Evolutionary conservation across 2,329 filamentous ascomycete species (phyloP).

Genomic region (Kalmusia sp.): DNA sequence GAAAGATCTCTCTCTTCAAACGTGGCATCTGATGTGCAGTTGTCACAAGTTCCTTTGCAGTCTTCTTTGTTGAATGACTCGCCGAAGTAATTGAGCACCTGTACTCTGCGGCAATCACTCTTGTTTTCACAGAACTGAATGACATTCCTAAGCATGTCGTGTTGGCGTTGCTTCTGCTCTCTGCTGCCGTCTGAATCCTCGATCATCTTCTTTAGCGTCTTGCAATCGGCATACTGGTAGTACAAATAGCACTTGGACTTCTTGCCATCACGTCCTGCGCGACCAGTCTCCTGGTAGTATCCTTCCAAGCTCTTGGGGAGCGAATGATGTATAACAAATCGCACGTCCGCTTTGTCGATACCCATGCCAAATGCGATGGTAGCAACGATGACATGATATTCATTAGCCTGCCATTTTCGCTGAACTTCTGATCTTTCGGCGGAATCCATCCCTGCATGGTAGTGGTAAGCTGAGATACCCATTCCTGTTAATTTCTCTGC

Average conservation of each 20-base stretch:
- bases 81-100: conserved; percentile 93
- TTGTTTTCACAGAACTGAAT: conserved; percentile 89
- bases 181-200: conserved; percentile 75
- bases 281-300: conserved; percentile 97
- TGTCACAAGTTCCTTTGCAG: conserved; percentile 84
- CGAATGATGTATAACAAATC: conserved; percentile 93
- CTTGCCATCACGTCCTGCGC: conserved; percentile 89
- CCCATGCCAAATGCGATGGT: conserved; percentile 99
- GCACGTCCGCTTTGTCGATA: conserved; percentile 97
- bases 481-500: conserved; percentile 71
- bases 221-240: conserved; percentile 81
- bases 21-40: conserved; percentile 75
- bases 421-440: conserved; percentile 76
- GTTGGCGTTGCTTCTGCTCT: conserved; percentile 84
- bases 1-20: conserved; percentile 82
- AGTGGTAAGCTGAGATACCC: conserved; percentile 78
- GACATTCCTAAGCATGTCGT: conserved; percentile 84
- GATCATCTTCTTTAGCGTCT: conserved; percentile 79
- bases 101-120: conserved; percentile 83
- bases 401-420: conserved; percentile 80
- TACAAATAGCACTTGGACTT: conserved; percentile 89
- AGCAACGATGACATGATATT: conserved; percentile 88
- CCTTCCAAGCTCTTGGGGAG: conserved; percentile 95
- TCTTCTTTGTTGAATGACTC: conserved; percentile 77
- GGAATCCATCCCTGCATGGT: conserved; percentile 80